phyloP scores from a whole-genome alignment of 495 filamentous ascomycete species.

The Talaromyces wortmannii region DNA sequence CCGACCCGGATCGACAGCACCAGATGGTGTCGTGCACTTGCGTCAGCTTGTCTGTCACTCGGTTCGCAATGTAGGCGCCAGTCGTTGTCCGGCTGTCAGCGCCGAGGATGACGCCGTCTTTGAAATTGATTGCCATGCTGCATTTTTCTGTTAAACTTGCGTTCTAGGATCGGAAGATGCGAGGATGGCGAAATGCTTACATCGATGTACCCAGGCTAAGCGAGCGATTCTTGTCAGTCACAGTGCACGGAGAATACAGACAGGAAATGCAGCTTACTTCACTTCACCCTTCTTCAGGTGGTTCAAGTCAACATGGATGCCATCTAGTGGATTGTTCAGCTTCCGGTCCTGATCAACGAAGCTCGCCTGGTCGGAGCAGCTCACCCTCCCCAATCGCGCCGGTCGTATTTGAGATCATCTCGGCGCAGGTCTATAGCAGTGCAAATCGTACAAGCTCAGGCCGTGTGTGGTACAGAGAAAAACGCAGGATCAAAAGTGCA shows the following conservation, averaged over 20 bases:
- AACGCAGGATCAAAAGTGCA: neutral
- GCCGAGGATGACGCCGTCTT: slow-evolving; percentile 91
- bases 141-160: slow-evolving; percentile 5
- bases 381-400: slow-evolving; percentile 69
- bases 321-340: slow-evolving; percentile 56
- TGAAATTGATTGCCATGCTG: slow-evolving; percentile 83
- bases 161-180: neutral
- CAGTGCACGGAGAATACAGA: neutral
- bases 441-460: neutral
- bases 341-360: slow-evolving; percentile 2
- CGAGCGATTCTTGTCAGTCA: slow-evolving; percentile 22
- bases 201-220: slow-evolving; percentile 91
- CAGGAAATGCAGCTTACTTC: slow-evolving; percentile 57
- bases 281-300: slow-evolving; percentile 84
- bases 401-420: slow-evolving; percentile 33
- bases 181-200: slow-evolving; percentile 47
- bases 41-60: slow-evolving; percentile 98
- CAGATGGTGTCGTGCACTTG: slow-evolving; percentile 98
- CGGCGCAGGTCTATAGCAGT: neutral
- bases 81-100: slow-evolving; percentile 98
- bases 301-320: slow-evolving; percentile 98
- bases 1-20: slow-evolving; percentile 97
- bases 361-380: slow-evolving; percentile 6
- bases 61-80: slow-evolving; percentile 96
- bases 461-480: neutral